Evolutionary conservation across 2,329 filamentous ascomycete species (phyloP), one percentile per base, ranked within the genome.

Genomic region (Exophiala calicioides): DNA sequence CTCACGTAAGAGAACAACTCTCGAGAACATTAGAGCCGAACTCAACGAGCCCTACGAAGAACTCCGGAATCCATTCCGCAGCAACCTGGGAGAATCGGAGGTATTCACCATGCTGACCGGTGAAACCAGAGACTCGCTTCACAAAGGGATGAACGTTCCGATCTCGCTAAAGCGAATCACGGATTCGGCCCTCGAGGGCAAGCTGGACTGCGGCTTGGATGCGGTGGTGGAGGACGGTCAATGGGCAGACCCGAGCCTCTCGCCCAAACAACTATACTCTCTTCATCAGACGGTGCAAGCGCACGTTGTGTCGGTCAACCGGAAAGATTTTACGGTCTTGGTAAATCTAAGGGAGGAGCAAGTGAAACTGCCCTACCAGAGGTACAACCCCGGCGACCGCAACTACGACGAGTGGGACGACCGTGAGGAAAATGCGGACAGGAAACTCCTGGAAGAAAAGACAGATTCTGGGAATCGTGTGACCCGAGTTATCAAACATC

Each of bases 21-120:
- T 98, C 9, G 93, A 98, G 68, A 95, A 90, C 0, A 98, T 98
- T 62, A 87, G 93, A 53, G 90, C 89, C 12, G 93, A 98, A 68
- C 74, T 98, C 39, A 87, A 93, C 61, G 84, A 86, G 15, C 90
- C 93, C 1, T 98, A 95, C 65, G 93, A 98, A 69, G 93, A 98
- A 66, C 77, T 98, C 45, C 83, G 93, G 34, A 85, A 88, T 59
- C 83, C 84, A 55, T 96, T 94, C 63, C 78, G 80, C 33, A 70
- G 78, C 39, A 46, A 50, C 24, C 73, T 95, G 30, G 75, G 74
- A 19, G 76, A 83, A 0, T 84, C 90, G 16, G 88, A 95, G 58
- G 81, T 95, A 50, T 98, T 97, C 68, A 93, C 90, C 29, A 96
- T 96, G 85, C 82, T 97, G 44, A 97, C 93, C 3, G 93, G 91